These are phyloP conservation scores for Schizonepeta tenuifolia DNA, from an alignment of 257 asterid species.

Conservation along the genomic window DNA sequence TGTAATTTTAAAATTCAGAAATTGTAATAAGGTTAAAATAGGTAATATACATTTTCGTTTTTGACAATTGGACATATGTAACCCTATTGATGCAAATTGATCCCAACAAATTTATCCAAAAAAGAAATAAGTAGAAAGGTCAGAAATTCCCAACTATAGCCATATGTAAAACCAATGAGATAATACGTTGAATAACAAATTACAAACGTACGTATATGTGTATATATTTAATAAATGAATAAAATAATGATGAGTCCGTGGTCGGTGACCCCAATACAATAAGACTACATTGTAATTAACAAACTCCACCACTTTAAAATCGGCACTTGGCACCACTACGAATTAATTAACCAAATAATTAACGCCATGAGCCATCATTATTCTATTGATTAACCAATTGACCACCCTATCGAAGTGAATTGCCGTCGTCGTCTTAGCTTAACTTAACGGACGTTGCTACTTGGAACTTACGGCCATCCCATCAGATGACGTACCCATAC, in stretches of 20 bases:
- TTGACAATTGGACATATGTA: no score
- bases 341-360: neutral
- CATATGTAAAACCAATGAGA: no score
- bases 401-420: neutral
- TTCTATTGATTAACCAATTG: slow-evolving; percentile 10
- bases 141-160: no score
- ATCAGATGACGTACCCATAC: slow-evolving; percentile 30
- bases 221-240: neutral
- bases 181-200: no score
- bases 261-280: neutral
- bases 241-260: neutral
- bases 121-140: no score
- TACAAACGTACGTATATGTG: no score
- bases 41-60: no score
- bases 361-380: slow-evolving; percentile 31
- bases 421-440: slow-evolving; percentile 25
- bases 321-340: neutral
- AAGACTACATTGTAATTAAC: neutral
- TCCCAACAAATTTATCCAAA: no score
- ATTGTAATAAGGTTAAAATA: no score
- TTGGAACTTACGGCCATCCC: slow-evolving; percentile 18
- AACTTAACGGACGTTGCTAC: slow-evolving; percentile 16
- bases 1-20: no score
- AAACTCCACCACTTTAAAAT: slow-evolving; percentile 6
- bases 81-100: no score